Percentiles rank a stretch among this genome's conserved stretches.
phyloP scores from a whole-genome alignment of 2,329 filamentous ascomycete species.

The Monosporascus sp. region DNA sequence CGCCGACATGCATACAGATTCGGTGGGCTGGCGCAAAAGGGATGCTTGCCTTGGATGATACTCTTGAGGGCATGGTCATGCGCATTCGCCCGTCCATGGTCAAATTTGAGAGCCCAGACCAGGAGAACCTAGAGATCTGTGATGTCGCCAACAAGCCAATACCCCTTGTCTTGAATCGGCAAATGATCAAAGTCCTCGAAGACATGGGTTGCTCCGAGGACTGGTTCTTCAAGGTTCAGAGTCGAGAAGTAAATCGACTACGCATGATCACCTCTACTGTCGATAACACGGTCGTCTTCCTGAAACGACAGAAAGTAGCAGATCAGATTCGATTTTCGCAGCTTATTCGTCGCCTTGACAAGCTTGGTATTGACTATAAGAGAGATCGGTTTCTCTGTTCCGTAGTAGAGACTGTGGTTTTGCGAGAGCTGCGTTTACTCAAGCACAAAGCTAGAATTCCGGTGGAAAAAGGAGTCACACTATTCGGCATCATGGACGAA shows the following conservation, averaged over 20 bases:
- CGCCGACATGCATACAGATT: slow-evolving; percentile 68
- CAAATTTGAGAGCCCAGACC: slow-evolving; percentile 61
- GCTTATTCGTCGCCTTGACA: slow-evolving; percentile 55
- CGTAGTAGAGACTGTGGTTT: slow-evolving; percentile 62
- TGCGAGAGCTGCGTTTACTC: slow-evolving; percentile 66
- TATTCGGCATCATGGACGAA: slow-evolving; percentile 83
- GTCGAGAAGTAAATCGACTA: slow-evolving; percentile 54
- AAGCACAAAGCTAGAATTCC: slow-evolving; percentile 77
- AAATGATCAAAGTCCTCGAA: slow-evolving; percentile 81
- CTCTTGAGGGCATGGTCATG: slow-evolving; percentile 52
- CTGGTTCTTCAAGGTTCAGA: slow-evolving; percentile 62
- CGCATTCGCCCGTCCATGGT: slow-evolving; percentile 68
- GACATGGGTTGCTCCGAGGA: slow-evolving; percentile 57
- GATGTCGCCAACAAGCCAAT: slow-evolving; percentile 63
- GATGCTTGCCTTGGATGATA: slow-evolving; percentile 65
- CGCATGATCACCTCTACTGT: slow-evolving; percentile 52
- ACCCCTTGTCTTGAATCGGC: slow-evolving; percentile 67
- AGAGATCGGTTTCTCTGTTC: slow-evolving; percentile 65
- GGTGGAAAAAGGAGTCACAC: slow-evolving; percentile 62
- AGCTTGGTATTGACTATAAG: slow-evolving; percentile 58
- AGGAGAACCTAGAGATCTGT: slow-evolving; percentile 62
- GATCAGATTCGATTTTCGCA: slow-evolving; percentile 53
- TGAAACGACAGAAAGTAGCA: slow-evolving; percentile 58
- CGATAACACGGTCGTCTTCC: slow-evolving; percentile 59
- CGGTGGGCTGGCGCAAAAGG: slow-evolving; percentile 71